Evolutionary conservation across 352 stramenopile species (phyloP).

Genomic region (Pythium rishiriense): DNA sequence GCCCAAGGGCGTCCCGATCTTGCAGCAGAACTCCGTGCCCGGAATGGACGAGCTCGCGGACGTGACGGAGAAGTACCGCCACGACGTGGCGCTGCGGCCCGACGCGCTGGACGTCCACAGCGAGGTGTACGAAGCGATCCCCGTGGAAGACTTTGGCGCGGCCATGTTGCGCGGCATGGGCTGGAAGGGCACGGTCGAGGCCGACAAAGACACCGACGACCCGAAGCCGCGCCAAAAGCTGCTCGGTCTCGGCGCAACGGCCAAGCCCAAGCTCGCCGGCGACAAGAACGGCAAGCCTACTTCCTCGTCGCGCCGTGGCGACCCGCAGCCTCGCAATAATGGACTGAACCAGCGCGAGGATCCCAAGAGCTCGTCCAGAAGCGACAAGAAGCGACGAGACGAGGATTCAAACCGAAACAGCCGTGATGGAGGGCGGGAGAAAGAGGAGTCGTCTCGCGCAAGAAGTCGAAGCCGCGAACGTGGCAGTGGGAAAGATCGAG

Average conservation of each 20-base stretch:
- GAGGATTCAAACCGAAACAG: neutral
- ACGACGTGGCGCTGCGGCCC: constrained; percentile 78
- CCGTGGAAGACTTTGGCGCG: constrained; percentile 95
- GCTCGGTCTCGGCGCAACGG: constrained; percentile 92
- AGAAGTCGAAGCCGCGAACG: constrained; percentile 20
- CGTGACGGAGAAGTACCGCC: constrained; percentile 82
- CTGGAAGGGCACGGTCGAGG: constrained; percentile 85
- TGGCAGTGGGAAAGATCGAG: constrained; percentile 24
- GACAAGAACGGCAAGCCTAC: constrained; percentile 40
- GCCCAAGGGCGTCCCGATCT: constrained; percentile 48
- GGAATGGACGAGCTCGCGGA: constrained; percentile 65
- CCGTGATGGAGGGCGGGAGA: neutral
- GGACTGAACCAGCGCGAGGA: constrained; percentile 26
- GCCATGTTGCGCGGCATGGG: constrained; percentile 97
- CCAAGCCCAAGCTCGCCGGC: constrained; percentile 52
- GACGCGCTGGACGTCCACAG: constrained; percentile 83
- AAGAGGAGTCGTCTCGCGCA: constrained; percentile 5
- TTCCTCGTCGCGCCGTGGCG: constrained; percentile 12
- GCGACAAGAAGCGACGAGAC: neutral
- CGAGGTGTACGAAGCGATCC: constrained; percentile 85
- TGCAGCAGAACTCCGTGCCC: constrained; percentile 72
- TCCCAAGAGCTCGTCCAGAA: neutral
- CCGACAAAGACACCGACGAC: constrained; percentile 39
- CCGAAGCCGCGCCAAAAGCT: constrained; percentile 88
- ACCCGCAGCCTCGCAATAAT: constrained; percentile 13